Conservation (phyloP, 805 yeast genomes). For the Hanseniaspora pseudoguilliermondii region DNA sequence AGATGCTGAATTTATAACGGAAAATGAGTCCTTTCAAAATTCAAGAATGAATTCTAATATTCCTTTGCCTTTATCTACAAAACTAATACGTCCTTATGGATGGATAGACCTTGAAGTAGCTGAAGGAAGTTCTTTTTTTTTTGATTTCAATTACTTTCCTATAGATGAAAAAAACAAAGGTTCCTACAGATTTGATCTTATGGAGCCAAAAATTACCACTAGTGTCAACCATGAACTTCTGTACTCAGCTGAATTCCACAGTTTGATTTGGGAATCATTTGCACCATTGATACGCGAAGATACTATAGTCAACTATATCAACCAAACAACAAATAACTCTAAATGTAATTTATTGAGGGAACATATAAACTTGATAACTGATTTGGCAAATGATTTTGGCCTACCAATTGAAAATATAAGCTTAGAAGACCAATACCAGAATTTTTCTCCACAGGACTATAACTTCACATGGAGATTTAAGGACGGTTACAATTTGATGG, state of each 20-base stretch:
- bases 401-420: conserved; percentile 28
- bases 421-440: conserved; percentile 38
- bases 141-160: conserved; percentile 41
- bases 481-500: conserved; percentile 42
- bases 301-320: conserved; percentile 52
- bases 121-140: conserved; percentile 38
- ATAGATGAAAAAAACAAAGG: conserved; percentile 45
- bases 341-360: conserved; percentile 64
- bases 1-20: conserved; percentile 34
- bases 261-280: conserved; percentile 43
- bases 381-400: conserved; percentile 63
- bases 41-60: conserved; percentile 26
- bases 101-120: conserved; percentile 72
- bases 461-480: conserved; percentile 41
- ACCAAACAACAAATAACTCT: conserved; percentile 38
- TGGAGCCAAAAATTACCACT: conserved; percentile 52
- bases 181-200: conserved; percentile 34
- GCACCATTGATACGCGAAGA: conserved; percentile 81
- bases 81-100: conserved; percentile 53
- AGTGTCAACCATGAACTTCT: conserved; percentile 82
- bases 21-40: conserved; percentile 22
- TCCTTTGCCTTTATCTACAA: not conserved
- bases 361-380: conserved; percentile 62
- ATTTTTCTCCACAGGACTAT: conserved; percentile 43
- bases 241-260: conserved; percentile 48